phyloP scores from a whole-genome alignment of 2,329 filamentous ascomycete species.

The Fusarium palustre region DNA sequence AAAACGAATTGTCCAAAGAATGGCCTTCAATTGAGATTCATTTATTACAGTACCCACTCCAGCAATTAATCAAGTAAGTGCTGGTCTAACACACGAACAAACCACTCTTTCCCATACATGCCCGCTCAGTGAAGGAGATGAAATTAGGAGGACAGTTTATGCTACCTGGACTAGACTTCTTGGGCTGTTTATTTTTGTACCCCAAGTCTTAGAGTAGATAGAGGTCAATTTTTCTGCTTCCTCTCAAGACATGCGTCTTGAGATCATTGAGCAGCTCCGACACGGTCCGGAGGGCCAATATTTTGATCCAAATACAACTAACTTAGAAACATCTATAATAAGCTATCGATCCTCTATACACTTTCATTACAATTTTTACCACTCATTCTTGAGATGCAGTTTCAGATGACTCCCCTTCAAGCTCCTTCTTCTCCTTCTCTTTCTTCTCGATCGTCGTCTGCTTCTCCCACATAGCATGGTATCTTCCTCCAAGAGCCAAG shows the following conservation, averaged over 20 bases:
- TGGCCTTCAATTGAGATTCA: neutral
- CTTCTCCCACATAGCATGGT: constrained; percentile 65
- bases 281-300: neutral
- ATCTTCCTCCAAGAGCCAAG: constrained; percentile 58
- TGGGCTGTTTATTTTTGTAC: neutral
- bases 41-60: neutral
- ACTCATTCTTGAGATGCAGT: constrained; percentile 14
- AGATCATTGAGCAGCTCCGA: too few species aligned
- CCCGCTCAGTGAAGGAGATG: neutral
- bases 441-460: constrained; percentile 59
- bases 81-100: neutral
- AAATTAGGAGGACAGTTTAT: neutral
- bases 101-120: too few species aligned
- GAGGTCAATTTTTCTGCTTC: too few species aligned
- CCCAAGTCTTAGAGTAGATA: neutral
- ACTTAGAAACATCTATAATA: neutral
- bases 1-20: constrained; percentile 1
- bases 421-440: constrained; percentile 48
- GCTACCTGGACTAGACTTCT: neutral
- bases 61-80: neutral
- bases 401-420: constrained; percentile 33
- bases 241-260: neutral
- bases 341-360: neutral
- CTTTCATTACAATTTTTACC: neutral
- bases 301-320: neutral